phyloP scores from a whole-genome alignment of 1,284 basidiomycete species.

The Ganoderma sp. region DNA sequence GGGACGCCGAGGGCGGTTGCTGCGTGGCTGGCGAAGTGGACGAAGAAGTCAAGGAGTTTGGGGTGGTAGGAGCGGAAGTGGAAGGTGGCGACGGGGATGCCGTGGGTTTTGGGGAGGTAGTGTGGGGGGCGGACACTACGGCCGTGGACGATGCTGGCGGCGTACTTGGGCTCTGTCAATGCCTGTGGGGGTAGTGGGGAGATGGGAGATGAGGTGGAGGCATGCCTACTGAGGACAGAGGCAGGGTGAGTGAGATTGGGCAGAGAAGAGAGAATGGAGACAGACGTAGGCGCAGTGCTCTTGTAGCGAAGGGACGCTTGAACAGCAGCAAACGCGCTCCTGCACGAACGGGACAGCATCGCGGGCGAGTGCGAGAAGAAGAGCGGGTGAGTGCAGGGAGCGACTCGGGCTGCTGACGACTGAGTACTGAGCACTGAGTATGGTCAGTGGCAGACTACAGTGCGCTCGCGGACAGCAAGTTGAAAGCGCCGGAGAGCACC shows the following conservation, averaged over 20 bases:
- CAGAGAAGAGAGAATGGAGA: neutral
- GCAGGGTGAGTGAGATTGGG: neutral
- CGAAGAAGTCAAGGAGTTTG: constrained; percentile 76
- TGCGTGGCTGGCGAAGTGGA: constrained; percentile 85
- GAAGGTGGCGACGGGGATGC: constrained; percentile 82
- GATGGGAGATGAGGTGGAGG: constrained; percentile 15
- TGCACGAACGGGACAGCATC: constrained; percentile 25
- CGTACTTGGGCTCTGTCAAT: constrained; percentile 31
- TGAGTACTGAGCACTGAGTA: too few species aligned
- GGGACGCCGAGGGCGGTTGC: constrained; percentile 88
- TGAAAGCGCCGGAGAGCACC: too few species aligned
- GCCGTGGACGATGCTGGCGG: constrained; percentile 60
- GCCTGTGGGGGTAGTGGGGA: neutral
- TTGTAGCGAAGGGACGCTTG: constrained; percentile 22
- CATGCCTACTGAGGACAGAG: constrained; percentile 8
- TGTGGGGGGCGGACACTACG: constrained; percentile 58
- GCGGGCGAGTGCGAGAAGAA: neutral
- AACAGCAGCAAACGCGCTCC: constrained; percentile 14
- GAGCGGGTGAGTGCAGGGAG: neutral
- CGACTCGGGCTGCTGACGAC: neutral
- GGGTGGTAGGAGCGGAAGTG: constrained; percentile 84
- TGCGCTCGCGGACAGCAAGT: too few species aligned
- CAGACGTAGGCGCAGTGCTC: constrained; percentile 22
- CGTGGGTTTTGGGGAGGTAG: constrained; percentile 68
- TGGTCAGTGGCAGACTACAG: too few species aligned